Evolutionary conservation across 108 stramenopile genomes (phyloP).

Genomic region (Discostella pseudostelligera): DNA sequence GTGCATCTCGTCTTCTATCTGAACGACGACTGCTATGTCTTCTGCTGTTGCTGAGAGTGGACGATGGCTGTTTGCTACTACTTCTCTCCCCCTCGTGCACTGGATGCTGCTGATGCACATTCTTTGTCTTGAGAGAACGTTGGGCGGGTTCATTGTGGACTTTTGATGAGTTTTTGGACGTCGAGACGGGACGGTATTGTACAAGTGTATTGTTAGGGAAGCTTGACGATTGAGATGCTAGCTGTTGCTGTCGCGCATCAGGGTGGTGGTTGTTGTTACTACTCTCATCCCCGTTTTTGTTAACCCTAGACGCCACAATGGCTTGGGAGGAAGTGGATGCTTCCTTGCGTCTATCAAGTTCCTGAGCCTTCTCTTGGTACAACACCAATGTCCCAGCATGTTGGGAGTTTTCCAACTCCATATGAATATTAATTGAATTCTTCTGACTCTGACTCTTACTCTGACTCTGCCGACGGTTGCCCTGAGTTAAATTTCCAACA

Average conservation of each 20-base stretch:
- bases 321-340: background rate
- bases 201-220: too few species aligned
- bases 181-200: background rate
- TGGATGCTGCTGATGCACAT: background rate
- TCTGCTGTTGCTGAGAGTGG: background rate
- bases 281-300: too few species aligned
- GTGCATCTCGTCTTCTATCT: too few species aligned
- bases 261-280: too few species aligned
- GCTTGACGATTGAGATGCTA: too few species aligned
- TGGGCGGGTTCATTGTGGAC: background rate
- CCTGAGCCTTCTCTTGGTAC: background rate
- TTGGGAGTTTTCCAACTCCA: background rate
- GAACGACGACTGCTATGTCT: background rate
- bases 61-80: too few species aligned
- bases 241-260: too few species aligned
- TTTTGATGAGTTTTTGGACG: background rate
- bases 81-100: too few species aligned
- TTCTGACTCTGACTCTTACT: too few species aligned
- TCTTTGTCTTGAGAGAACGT: background rate
- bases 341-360: background rate
- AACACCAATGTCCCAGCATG: background rate
- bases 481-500: too few species aligned
- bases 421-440: too few species aligned
- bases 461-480: too few species aligned
- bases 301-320: background rate